Conservation (phyloP, 2,329 filamentous ascomycete species). For the Fusarium sp. region DNA sequence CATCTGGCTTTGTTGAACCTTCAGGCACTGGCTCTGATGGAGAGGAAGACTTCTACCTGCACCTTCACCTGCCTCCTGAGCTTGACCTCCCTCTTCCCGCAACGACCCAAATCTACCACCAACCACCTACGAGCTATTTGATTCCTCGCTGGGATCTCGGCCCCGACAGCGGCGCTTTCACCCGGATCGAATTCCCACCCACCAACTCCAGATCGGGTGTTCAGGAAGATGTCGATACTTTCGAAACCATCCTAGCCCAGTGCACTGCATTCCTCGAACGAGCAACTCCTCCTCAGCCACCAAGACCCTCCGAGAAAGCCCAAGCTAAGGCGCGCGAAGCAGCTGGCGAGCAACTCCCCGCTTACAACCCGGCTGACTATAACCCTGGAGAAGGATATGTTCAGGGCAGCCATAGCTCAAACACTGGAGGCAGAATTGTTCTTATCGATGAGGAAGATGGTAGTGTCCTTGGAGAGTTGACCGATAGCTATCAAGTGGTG, state of each 20-base stretch:
- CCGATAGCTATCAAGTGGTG: constrained; percentile 82
- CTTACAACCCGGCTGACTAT: constrained; percentile 87
- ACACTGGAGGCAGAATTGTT: constrained; percentile 78
- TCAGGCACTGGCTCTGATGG: constrained; percentile 68
- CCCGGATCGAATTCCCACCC: constrained; percentile 87
- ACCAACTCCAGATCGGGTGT: constrained; percentile 77
- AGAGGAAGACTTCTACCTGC: constrained; percentile 96
- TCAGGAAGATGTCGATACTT: constrained; percentile 94
- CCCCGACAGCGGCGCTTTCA: constrained; percentile 89
- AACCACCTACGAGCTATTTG: constrained; percentile 90
- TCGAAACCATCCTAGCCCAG: constrained; percentile 97
- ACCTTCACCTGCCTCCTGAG: constrained; percentile 93
- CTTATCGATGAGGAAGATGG: constrained; percentile 96
- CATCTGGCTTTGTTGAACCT: constrained; percentile 73
- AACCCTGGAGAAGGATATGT: constrained; percentile 83
- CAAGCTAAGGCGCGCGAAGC: constrained; percentile 57
- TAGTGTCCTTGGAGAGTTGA: constrained; percentile 91
- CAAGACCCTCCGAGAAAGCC: constrained; percentile 49
- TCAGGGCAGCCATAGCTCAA: constrained; percentile 68
- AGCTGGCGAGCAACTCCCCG: constrained; percentile 60
- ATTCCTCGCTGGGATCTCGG: constrained; percentile 96
- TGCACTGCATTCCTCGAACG: constrained; percentile 96
- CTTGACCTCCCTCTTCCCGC: constrained; percentile 93
- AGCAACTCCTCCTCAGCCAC: constrained; percentile 69
- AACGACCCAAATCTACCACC: constrained; percentile 97